These are phyloP conservation scores for Hypoxylon sp. DNA, from an alignment of 2,329 filamentous ascomycete species.

Conservation along the genomic window DNA sequence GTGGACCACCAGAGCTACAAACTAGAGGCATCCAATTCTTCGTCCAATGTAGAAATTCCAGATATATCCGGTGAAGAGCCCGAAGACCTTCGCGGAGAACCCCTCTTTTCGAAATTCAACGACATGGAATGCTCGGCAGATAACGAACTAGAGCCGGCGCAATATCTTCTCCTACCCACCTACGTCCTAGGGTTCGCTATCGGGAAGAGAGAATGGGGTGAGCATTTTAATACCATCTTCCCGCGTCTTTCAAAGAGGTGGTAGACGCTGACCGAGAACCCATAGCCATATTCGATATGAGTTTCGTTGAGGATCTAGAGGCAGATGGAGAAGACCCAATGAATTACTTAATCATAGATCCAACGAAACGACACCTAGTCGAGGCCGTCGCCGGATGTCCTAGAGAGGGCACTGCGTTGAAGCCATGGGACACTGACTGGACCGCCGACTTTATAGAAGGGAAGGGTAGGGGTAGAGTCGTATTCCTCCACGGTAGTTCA, in stretches of 20 bases:
- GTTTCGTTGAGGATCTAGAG: background rate
- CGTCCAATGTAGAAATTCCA: background rate
- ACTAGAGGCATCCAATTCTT: background rate
- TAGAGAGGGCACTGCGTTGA: background rate
- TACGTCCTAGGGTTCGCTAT: constrained; percentile 1
- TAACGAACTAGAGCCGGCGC: background rate
- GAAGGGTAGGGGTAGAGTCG: background rate
- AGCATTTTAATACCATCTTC: background rate
- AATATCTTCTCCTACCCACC: constrained; percentile 3
- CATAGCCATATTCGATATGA: background rate
- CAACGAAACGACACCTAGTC: background rate
- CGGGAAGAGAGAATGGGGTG: constrained; percentile 6
- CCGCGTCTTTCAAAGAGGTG: background rate
- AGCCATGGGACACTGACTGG: constrained; percentile 4
- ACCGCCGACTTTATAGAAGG: constrained; percentile 1
- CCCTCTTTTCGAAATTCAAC: background rate
- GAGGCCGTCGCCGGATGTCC: background rate
- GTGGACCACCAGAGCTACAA: background rate
- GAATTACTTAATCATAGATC: background rate
- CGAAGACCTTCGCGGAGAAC: constrained; percentile 3
- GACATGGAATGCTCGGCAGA: constrained; percentile 4
- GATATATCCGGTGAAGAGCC: background rate
- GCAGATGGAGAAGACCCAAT: background rate
- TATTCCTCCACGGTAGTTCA: background rate
- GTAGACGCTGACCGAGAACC: background rate